Evolutionary conservation across 192 early-diverging fungal species (phyloP).

Genomic region (Backusella parvicylindrica): DNA sequence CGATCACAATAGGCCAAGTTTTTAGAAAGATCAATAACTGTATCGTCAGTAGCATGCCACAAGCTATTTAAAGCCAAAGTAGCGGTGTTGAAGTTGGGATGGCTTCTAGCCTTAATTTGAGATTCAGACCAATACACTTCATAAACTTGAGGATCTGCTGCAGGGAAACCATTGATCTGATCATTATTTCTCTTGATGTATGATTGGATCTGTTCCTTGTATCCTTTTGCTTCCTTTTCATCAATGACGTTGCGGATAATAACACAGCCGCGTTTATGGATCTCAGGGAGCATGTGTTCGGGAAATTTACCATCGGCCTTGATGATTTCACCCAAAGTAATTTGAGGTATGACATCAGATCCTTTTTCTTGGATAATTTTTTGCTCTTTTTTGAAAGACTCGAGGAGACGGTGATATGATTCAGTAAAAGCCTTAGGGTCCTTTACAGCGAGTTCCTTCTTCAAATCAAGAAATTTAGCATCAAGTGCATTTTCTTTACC

Average conservation of each 20-base stretch:
- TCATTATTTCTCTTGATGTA: slow-evolving; percentile 17
- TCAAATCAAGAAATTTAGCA: slow-evolving; percentile 20
- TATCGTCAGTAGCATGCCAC: slow-evolving; percentile 15
- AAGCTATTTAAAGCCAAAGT: slow-evolving; percentile 24
- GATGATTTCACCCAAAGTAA: slow-evolving; percentile 13
- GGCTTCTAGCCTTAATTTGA: slow-evolving; percentile 16
- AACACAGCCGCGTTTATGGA: slow-evolving; percentile 27
- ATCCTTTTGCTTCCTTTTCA: slow-evolving; percentile 14
- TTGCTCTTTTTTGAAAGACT: slow-evolving; percentile 12
- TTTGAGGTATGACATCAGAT: slow-evolving; percentile 19
- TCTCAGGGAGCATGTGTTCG: not conserved
- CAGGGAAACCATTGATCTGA: not conserved
- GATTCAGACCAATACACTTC: slow-evolving; percentile 31
- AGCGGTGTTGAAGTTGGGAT: slow-evolving; percentile 20
- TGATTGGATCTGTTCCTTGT: slow-evolving; percentile 20
- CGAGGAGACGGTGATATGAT: slow-evolving; percentile 12
- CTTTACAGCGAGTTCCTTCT: slow-evolving; percentile 9
- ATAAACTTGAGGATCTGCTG: slow-evolving; percentile 22
- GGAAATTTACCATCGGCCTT: slow-evolving; percentile 22
- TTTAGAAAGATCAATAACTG: slow-evolving; percentile 23
- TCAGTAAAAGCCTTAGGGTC: not conserved
- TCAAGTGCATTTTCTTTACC: slow-evolving; percentile 11
- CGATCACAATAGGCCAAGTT: slow-evolving; percentile 33
- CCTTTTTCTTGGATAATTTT: slow-evolving; percentile 17
- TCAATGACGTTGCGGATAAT: slow-evolving; percentile 22